Evolutionary conservation across 306 rosid genomes (phyloP), one percentile per base, ranked within the genome.

Genomic region (Delonix regia): DNA sequence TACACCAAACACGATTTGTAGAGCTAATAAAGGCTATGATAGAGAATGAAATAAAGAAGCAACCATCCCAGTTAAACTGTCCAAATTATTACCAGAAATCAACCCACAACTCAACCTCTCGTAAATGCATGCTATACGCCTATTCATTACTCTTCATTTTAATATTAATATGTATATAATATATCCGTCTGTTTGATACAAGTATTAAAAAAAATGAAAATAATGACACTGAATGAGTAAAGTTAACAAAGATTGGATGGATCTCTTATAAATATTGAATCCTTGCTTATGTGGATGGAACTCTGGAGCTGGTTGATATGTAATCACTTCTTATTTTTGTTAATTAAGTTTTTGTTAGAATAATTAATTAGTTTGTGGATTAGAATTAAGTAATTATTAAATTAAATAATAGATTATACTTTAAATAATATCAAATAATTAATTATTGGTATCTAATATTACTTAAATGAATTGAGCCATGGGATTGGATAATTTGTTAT

Each of bases 1-100:
- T 25, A 33, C 38, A 59, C 28, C 81, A 60, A 74, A 60, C 65
- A 34, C 75, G 71, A 75, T 75, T 66, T 71, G 25, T 68, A 47
- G 68, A 24, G 77, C 39, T 51, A 76, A n/a, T 79, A 49, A 82
- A 71, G 48, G 47, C 51, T 19, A 27, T 59, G 36, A 73, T 47
- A 16, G 62, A 47, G 80, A 47, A 53, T 44, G 72, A 47, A 48
- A 30, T 48, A 10, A 38, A 64, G 48, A 10, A 34, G 10, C 63
- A 47, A 47, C 64, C 53, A 21, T 24, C 38, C 38, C 62, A 9
- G 25, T 49, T 71, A 19, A 49, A 14, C 1, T 71, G 52, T 41
- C 62, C 28, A 57, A 41, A 11, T 28, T 21, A 22, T 9, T 36
- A 52, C 48, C 64, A 33, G 57, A 5, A 1, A n/a, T n/a, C n/a